These are phyloP conservation scores for Boletellus deceptivus DNA, from an alignment of 1,284 basidiomycete genomes.

Conservation along the genomic window DNA sequence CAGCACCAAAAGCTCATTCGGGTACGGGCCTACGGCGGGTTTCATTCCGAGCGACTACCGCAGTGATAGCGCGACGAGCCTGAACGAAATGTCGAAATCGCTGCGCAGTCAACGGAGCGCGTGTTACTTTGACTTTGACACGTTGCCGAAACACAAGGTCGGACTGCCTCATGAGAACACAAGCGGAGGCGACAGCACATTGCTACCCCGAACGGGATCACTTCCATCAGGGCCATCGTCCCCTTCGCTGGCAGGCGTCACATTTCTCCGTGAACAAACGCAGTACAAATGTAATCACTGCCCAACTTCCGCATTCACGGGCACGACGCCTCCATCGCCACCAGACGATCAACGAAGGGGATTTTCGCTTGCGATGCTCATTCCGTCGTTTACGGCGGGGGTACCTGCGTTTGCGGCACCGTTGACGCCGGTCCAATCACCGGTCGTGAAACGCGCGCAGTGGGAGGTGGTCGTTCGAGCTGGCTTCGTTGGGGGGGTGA, in stretches of 20 bases:
- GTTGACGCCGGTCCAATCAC: constrained; percentile 64
- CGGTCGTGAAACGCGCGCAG: constrained; percentile 69
- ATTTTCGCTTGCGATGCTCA: constrained; percentile 35
- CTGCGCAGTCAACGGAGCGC: constrained; percentile 17
- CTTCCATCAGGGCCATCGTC: neutral
- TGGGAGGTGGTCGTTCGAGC: constrained; percentile 67
- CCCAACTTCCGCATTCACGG: neutral
- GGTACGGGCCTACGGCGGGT: constrained; percentile 29
- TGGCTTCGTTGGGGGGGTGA: constrained; percentile 33
- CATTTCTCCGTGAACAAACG: constrained; percentile 20
- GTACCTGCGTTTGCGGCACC: constrained; percentile 68
- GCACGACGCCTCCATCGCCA: neutral
- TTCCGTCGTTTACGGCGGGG: constrained; percentile 47
- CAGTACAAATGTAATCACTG: constrained; percentile 32
- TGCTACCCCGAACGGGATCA: neutral
- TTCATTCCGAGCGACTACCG: constrained; percentile 24
- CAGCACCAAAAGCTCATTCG: neutral
- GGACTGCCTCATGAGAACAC: neutral
- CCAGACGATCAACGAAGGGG: neutral
- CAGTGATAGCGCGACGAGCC: constrained; percentile 9
- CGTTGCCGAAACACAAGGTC: constrained; percentile 15
- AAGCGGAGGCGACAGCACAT: neutral
- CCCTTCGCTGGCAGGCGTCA: constrained; percentile 3
- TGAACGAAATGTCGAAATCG: constrained; percentile 7
- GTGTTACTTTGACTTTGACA: constrained; percentile 29